Percentiles rank a stretch among this genome's conserved stretches.
These are phyloP conservation scores for Alternaria tenuissima DNA, from an alignment of 2,329 filamentous ascomycete species.

Conservation along the genomic window DNA sequence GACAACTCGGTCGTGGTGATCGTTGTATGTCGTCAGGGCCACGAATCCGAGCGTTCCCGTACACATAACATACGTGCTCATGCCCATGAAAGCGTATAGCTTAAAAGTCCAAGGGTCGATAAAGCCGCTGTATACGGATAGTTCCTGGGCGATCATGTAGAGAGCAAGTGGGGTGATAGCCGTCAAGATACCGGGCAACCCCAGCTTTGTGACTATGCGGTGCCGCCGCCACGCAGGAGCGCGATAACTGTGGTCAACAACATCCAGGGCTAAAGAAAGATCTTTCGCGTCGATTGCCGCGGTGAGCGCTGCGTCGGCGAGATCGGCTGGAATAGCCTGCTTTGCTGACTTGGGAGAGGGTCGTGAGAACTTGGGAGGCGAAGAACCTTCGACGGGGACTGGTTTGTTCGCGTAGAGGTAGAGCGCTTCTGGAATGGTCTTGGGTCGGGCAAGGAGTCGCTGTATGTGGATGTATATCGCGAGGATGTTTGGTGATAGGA, in stretches of 20 bases:
- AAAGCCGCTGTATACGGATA: conserved; percentile 72
- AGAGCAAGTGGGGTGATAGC: conserved; percentile 70
- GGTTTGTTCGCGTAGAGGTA: conserved; percentile 86
- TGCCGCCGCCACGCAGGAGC: conserved; percentile 71
- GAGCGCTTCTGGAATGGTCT: conserved; percentile 81
- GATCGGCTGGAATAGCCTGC: conserved; percentile 74
- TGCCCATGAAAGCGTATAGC: conserved; percentile 78
- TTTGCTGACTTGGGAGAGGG: conserved; percentile 73
- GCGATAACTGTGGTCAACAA: conserved; percentile 74
- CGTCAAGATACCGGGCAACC: conserved; percentile 66
- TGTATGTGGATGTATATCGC: conserved; percentile 79
- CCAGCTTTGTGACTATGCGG: conserved; percentile 71
- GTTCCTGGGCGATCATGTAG: conserved; percentile 74
- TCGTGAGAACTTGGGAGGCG: conserved; percentile 49
- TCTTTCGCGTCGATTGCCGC: conserved; percentile 82
- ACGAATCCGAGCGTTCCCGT: conserved; percentile 84
- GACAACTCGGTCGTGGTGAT: conserved; percentile 93
- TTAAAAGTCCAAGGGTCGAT: conserved; percentile 81
- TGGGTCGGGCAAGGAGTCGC: conserved; percentile 73
- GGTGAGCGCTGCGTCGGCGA: conserved; percentile 78
- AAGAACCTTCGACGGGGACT: conserved; percentile 67
- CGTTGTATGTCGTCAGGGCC: conserved; percentile 85
- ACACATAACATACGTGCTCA: conserved; percentile 82
- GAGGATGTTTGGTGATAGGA: conserved; percentile 78
- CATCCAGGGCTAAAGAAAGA: conserved; percentile 77